phyloP scores from a whole-genome alignment of 129 eudicot genomes.

The Flaveria trinervia region DNA sequence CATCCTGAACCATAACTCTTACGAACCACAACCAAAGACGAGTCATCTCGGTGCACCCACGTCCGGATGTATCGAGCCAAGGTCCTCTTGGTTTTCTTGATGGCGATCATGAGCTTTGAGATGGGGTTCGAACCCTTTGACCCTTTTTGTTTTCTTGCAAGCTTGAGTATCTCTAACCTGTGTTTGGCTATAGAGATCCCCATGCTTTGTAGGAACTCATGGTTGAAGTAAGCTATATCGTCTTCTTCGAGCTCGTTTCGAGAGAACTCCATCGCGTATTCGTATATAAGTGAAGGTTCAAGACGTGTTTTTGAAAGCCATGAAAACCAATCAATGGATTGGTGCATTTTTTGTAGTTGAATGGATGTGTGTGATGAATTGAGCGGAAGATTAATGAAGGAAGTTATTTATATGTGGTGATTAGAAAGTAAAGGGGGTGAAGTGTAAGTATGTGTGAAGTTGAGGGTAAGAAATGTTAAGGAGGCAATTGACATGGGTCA shows the following conservation, averaged over 20 bases:
- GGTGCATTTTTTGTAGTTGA: slow-evolving; percentile 23
- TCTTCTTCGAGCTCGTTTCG: slow-evolving; percentile 87
- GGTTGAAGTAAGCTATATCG: slow-evolving; percentile 76
- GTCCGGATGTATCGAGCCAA: slow-evolving; percentile 50
- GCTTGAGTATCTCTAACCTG: slow-evolving; percentile 85
- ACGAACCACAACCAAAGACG: slow-evolving; percentile 57
- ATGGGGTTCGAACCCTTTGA: slow-evolving; percentile 43
- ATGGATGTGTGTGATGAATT: slow-evolving; percentile 22
- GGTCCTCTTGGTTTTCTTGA: slow-evolving; percentile 63
- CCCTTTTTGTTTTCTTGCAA: slow-evolving; percentile 54
- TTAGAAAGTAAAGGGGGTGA: slow-evolving; percentile 32
- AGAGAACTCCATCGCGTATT: slow-evolving; percentile 65
- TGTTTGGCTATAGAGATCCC: slow-evolving; percentile 91
- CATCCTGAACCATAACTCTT: slow-evolving; percentile 49
- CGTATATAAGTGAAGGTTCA: slow-evolving; percentile 74
- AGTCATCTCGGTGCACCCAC: slow-evolving; percentile 56
- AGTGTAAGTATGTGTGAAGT: slow-evolving; percentile 32
- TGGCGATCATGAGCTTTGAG: slow-evolving; percentile 51
- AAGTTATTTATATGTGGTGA: slow-evolving; percentile 30
- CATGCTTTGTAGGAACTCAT: slow-evolving; percentile 91
- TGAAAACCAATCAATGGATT: slow-evolving; percentile 79
- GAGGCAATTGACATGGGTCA: slow-evolving; percentile 38
- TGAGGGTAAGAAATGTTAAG: slow-evolving; percentile 32
- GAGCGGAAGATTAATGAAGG: slow-evolving; percentile 1
- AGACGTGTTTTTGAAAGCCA: slow-evolving; percentile 89